phyloP scores from a whole-genome alignment of 306 rosid species.

The peach (Prunus persica) region Prunus_persica_NCBIv2 NC_034013.1:17680001-17680500 shows the following conservation, averaged over 20 bases:
- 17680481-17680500: too few species aligned
- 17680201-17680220: conserved; percentile 53
- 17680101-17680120: neutral
- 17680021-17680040: conserved; percentile 41
- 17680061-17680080: neutral
- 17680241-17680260: conserved; percentile 42
- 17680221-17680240: conserved; percentile 43
- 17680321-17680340: conserved; percentile 4
- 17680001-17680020: conserved; percentile 59
- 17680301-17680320: conserved; percentile 52
- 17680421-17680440: neutral
- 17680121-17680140: conserved; percentile 43
- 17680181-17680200: conserved; percentile 84
- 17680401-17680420: neutral
- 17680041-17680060: conserved; percentile 29
- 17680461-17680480: neutral
- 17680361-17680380: neutral
- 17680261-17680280: conserved; percentile 79
- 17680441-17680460: neutral
- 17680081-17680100: conserved; percentile 4
- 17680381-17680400: neutral
- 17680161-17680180: conserved; percentile 42
- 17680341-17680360: neutral
- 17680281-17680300: conserved; percentile 98
- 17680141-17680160: conserved; percentile 53